A percentile compares a stretch with the other conserved stretches of the same genome.
Evolutionary conservation across 768 basidiomycete species (phyloP).

Genomic region (Termitomyces sp.): DNA sequence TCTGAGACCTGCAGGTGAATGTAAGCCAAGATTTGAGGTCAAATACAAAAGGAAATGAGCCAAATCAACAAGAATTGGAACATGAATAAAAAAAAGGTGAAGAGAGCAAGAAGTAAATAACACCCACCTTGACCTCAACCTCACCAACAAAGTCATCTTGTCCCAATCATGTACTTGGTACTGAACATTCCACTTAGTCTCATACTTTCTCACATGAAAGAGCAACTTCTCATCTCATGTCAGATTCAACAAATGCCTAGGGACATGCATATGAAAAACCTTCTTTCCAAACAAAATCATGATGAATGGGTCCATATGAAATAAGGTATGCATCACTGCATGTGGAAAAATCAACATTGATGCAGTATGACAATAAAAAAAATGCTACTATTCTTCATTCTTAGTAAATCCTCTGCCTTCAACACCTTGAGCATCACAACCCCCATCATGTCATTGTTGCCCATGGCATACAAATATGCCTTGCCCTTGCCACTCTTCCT

Average conservation of each 20-base stretch:
- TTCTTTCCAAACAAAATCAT: constrained; percentile 97
- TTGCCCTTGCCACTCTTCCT: constrained; percentile 19
- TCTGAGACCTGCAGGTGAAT: constrained; percentile 28
- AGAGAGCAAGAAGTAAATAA: neutral
- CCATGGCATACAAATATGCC: constrained; percentile 51
- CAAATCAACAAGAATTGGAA: too few species aligned
- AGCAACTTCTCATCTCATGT: constrained; percentile 93
- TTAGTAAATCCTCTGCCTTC: constrained; percentile 78
- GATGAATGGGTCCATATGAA: constrained; percentile 98
- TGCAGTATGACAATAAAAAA: neutral
- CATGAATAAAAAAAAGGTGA: too few species aligned
- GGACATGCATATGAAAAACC: constrained; percentile 88
- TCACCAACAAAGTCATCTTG: constrained; percentile 85
- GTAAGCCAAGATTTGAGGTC: too few species aligned
- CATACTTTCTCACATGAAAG: constrained; percentile 82
- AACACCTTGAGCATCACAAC: constrained; percentile 94
- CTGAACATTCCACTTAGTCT: constrained; percentile 58
- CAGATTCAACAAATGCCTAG: constrained; percentile 79
- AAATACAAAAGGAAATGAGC: too few species aligned
- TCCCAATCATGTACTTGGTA: constrained; percentile 95
- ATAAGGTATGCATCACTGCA: constrained; percentile 77
- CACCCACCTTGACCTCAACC: constrained; percentile 55
- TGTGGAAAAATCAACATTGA: neutral
- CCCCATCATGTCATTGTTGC: constrained; percentile 76
- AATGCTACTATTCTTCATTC: constrained; percentile 79